A percentile compares a stretch with the other conserved stretches of the same genome.
Conservation (phyloP, 2,329 filamentous ascomycete species). For the Fusarium sp. region DNA sequence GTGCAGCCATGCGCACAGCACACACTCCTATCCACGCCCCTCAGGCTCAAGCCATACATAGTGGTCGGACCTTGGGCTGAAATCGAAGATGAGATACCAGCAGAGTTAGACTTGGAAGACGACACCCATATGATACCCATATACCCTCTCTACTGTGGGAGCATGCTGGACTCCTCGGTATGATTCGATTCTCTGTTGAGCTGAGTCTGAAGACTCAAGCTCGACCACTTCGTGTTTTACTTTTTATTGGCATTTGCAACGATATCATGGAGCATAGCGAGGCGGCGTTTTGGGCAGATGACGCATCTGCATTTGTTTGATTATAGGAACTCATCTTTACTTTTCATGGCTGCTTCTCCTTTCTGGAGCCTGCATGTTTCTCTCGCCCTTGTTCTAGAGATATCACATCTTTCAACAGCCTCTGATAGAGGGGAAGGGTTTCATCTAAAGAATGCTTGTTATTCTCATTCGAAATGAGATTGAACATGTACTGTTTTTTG, state of each 20-base stretch:
- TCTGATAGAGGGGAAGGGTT: slow-evolving; percentile 22
- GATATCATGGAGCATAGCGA: slow-evolving; percentile 54
- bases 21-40: slow-evolving; percentile 46
- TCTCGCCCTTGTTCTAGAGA: slow-evolving; percentile 19
- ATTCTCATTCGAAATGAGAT: slow-evolving; percentile 6
- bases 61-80: slow-evolving; percentile 61
- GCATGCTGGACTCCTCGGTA: slow-evolving; percentile 20
- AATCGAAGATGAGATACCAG: slow-evolving; percentile 25
- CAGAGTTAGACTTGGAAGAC: slow-evolving; percentile 26
- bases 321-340: slow-evolving; percentile 29
- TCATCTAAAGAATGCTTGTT: slow-evolving; percentile 12
- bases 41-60: slow-evolving; percentile 61
- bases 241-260: slow-evolving; percentile 36
- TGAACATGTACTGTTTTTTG: slow-evolving; percentile 2
- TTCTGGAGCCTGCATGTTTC: slow-evolving; percentile 19
- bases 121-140: slow-evolving; percentile 47
- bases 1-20: slow-evolving; percentile 44
- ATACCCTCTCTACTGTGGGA: slow-evolving; percentile 36
- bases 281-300: slow-evolving; percentile 48
- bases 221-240: slow-evolving; percentile 31
- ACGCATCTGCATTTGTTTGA: slow-evolving; percentile 38
- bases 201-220: slow-evolving; percentile 26
- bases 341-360: slow-evolving; percentile 25
- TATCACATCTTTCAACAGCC: slow-evolving; percentile 13
- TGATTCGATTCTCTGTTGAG: slow-evolving; percentile 35